phyloP scores from a whole-genome alignment of 257 asterid species.

The Lavandula angustifolia region DNA sequence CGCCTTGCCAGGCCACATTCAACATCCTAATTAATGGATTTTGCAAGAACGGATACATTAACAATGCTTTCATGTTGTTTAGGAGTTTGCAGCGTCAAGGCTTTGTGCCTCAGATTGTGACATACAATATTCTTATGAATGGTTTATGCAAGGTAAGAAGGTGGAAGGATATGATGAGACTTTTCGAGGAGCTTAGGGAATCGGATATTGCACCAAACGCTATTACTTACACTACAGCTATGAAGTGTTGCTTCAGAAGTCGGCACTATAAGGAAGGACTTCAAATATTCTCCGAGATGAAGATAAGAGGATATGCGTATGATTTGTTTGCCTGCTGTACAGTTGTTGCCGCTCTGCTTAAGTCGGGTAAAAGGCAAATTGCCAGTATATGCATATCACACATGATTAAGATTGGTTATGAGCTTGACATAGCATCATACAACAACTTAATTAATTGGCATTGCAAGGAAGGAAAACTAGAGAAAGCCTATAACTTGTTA shows the following conservation, averaged over 20 bases:
- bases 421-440: conserved; percentile 72
- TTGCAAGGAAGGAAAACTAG: conserved; percentile 65
- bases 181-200: conserved; percentile 63
- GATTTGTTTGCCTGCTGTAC: conserved; percentile 82
- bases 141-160: conserved; percentile 55
- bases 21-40: conserved; percentile 81
- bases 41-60: conserved; percentile 57
- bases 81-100: conserved; percentile 57
- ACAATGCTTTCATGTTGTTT: conserved; percentile 63
- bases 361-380: conserved; percentile 47
- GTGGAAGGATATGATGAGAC: conserved; percentile 51
- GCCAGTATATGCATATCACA: conserved; percentile 54
- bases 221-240: conserved; percentile 74
- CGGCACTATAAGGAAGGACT: conserved; percentile 58
- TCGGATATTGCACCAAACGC: conserved; percentile 67
- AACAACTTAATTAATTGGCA: conserved; percentile 70
- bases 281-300: conserved; percentile 71
- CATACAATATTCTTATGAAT: conserved; percentile 78
- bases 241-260: conserved; percentile 66
- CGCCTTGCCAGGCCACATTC: conserved; percentile 59
- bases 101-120: conserved; percentile 58
- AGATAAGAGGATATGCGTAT: conserved; percentile 69
- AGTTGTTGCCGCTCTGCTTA: conserved; percentile 64
- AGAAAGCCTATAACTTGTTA: conserved; percentile 54
- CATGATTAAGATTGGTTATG: conserved; percentile 73